Percentiles rank a stretch among this genome's conserved stretches.
Conservation (phyloP, 2,329 filamentous ascomycete genomes). For the Hymenoscyphus linearis region DNA sequence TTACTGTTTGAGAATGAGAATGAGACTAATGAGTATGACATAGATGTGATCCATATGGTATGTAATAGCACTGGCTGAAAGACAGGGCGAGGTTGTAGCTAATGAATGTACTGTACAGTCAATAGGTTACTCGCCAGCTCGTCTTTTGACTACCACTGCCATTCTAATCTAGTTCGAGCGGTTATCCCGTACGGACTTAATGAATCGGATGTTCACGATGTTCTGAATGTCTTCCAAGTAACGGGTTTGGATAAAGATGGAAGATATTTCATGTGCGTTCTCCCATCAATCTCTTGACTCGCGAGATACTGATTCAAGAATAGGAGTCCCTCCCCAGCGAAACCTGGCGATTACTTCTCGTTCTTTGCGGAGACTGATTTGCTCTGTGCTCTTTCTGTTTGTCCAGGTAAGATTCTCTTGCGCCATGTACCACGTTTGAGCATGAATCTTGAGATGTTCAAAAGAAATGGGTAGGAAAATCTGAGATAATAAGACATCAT, state of each 20-base stretch:
- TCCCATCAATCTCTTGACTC: not conserved
- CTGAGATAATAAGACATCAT: too few species aligned
- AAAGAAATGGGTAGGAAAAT: too few species aligned
- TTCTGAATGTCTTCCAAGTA: constrained; percentile 82
- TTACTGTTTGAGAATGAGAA: too few species aligned
- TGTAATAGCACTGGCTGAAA: constrained; percentile 9
- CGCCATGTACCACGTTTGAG: too few species aligned
- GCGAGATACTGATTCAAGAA: not conserved
- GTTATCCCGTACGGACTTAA: constrained; percentile 62
- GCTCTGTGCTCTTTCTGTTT: constrained; percentile 57
- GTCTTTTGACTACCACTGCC: constrained; percentile 76
- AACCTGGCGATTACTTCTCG: constrained; percentile 48
- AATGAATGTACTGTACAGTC: not conserved
- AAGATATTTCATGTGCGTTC: constrained; percentile 62
- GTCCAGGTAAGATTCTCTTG: constrained; percentile 50
- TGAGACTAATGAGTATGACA: not conserved
- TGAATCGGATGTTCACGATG: constrained; percentile 76
- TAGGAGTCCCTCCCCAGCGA: constrained; percentile 41
- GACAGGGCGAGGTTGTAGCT: not conserved
- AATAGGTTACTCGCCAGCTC: constrained; percentile 65
- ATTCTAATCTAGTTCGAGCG: constrained; percentile 73
- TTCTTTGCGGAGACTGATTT: constrained; percentile 78
- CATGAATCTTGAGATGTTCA: too few species aligned
- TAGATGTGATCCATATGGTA: constrained; percentile 68
- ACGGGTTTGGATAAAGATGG: constrained; percentile 69